These are phyloP conservation scores for Globisporangium paroecandrum DNA, from an alignment of 352 stramenopile species.

Conservation along the genomic window DNA sequence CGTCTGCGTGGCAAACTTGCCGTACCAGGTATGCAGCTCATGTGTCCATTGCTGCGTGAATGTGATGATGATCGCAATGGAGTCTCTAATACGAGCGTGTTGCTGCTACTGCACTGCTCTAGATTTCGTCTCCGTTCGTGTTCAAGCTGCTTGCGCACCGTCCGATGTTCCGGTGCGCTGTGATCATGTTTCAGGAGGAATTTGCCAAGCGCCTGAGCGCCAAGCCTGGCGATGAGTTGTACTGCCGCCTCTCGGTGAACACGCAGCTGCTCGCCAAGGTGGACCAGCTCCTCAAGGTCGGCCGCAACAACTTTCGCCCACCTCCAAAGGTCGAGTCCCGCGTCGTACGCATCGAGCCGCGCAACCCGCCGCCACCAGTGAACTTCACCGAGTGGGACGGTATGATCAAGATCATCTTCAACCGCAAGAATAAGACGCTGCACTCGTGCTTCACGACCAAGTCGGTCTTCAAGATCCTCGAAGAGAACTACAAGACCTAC, in stretches of 20 bases:
- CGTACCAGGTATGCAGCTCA: conserved; percentile 89
- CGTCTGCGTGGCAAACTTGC: conserved; percentile 98
- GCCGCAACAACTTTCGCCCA: conserved; percentile 99
- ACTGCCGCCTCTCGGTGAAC: conserved; percentile 99
- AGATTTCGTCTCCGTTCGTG: conserved; percentile 97
- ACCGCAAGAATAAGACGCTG: conserved; percentile 99
- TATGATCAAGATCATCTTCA: conserved; percentile 99
- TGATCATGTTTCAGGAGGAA: conserved; percentile 99
- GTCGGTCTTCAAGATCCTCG: conserved; percentile 92
- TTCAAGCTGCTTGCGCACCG: conserved; percentile 98
- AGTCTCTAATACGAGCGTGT: neutral
- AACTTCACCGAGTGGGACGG: conserved; percentile 99
- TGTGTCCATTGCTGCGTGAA: neutral
- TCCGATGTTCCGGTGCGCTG: conserved; percentile 98
- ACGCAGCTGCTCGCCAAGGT: conserved; percentile 98
- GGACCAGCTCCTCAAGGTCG: conserved; percentile 97
- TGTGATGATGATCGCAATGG: neutral
- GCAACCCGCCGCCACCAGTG: conserved; percentile 97
- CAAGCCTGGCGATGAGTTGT: conserved; percentile 95
- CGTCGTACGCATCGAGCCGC: conserved; percentile 96
- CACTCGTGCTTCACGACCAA: conserved; percentile 96
- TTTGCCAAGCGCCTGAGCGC: conserved; percentile 98
- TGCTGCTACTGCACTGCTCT: neutral
- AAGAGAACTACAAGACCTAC: conserved; percentile 96
- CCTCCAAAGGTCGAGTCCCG: conserved; percentile 96